A percentile compares a stretch with the other conserved stretches of the same genome.
These are phyloP conservation scores for Parmelia sp. DNA, from an alignment of 495 filamentous ascomycete species.

Conservation along the genomic window DNA sequence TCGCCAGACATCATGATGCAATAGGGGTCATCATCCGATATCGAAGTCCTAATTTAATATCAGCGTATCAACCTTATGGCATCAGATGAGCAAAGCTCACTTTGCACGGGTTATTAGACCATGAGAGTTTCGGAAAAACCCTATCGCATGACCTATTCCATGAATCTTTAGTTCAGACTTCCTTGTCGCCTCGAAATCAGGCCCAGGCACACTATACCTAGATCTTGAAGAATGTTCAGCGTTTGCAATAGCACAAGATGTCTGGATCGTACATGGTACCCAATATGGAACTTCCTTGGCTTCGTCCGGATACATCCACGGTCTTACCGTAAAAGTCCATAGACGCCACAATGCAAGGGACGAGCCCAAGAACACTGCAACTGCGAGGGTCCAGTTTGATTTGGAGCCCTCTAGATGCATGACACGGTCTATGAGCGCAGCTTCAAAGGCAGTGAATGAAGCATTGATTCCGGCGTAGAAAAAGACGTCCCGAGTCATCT, in stretches of 20 bases:
- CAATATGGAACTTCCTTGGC: constrained; percentile 31
- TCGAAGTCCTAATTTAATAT: constrained; percentile 10
- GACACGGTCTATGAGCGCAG: background rate
- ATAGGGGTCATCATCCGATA: constrained; percentile 17
- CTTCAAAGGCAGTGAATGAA: background rate
- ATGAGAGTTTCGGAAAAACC: constrained; percentile 19
- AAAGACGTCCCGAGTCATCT: background rate
- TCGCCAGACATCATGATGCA: constrained; percentile 12
- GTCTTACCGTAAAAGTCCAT: constrained; percentile 29
- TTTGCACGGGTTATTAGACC: constrained; percentile 11
- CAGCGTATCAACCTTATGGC: background rate
- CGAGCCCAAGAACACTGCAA: background rate
- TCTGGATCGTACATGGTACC: constrained; percentile 24
- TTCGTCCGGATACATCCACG: constrained; percentile 26
- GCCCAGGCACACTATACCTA: constrained; percentile 4
- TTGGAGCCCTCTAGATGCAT: background rate
- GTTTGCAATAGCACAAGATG: background rate
- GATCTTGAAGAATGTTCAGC: constrained; percentile 3
- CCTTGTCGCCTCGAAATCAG: background rate
- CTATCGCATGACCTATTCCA: constrained; percentile 13
- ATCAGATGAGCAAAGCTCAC: constrained; percentile 3
- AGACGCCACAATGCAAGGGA: constrained; percentile 22
- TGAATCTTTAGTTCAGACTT: background rate
- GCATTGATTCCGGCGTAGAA: background rate
- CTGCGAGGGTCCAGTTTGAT: background rate